Base-by-base conservation (phyloP, 306 rosid species). In the Prunus kanzakura region DNA sequence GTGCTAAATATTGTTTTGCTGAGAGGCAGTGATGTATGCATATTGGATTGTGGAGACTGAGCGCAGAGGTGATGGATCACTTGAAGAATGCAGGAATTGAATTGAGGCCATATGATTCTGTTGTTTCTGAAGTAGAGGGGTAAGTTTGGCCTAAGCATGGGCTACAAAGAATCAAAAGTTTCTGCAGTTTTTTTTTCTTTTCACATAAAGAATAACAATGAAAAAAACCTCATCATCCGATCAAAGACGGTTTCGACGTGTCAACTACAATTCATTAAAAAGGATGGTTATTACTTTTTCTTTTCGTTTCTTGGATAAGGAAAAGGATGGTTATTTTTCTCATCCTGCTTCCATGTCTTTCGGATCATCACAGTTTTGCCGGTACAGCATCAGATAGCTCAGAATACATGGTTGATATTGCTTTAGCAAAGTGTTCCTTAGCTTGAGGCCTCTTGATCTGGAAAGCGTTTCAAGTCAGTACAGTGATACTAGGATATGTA, bases 1-100 rank as follows among this genome's bases (percentile, higher is more conserved):
- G 76, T 57, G 72, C 70, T 20, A 41, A 61, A 3, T 79, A 82
- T 73, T 74, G 23, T 77, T 79, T 85, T 82, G 76, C 87, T 92
- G 97, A 86, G 98, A 90, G 98, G 97, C 84, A 90, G 85, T 82
- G 97, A 92, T 69, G 87, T 92, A 92, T 80, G 97, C 98, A 76
- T 95, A 95, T 87, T 80, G 92, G 79, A 88, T 89, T 75, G 97
- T 95, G 87, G 97, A 90, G 82, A 74, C 86, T 50, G 88, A 79
- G 85, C 4, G 70, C 84, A 76, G 95, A 90, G 83, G 97, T 92
- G 90, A 87, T 84, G 83, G 88, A 85, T 75, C 92, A 92, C 87
- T 83, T 95, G 97, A 89, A 90, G 82, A 83, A 77, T 79, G 95
- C 88, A 62, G 83, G 88, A 50, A 55, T 92, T 76, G 96, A 90